Percentiles rank a stretch among this genome's conserved stretches.
phyloP scores from a whole-genome alignment of 1,139 yeast genomes.

The Zhuliangozyma blackwelliae region DNA sequence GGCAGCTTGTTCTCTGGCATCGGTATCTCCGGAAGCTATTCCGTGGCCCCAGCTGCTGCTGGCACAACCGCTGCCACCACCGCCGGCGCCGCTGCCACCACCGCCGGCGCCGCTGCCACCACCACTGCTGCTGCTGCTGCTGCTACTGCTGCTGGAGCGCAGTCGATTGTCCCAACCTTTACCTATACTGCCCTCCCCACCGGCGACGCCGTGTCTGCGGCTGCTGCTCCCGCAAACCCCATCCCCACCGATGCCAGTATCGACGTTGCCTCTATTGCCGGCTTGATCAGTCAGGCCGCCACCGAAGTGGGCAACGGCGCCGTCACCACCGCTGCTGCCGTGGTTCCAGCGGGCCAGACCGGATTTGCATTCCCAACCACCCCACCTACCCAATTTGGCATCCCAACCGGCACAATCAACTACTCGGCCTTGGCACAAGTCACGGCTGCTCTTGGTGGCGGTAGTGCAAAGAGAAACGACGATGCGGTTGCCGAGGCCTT shows the following conservation, averaged over 20 bases:
- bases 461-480: neutral
- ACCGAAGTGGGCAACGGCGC: neutral
- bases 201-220: constrained; percentile 2
- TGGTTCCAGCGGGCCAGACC: constrained; percentile 4
- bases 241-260: constrained; percentile 2
- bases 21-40: neutral
- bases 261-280: neutral
- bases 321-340: constrained; percentile 1
- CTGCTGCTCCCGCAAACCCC: neutral
- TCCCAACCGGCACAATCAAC: constrained; percentile 8
- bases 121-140: constrained; percentile 2
- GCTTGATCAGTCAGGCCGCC: neutral
- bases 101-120: neutral
- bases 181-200: neutral
- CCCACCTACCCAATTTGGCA: constrained; percentile 9
- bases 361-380: constrained; percentile 10
- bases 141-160: neutral
- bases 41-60: neutral
- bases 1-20: constrained; percentile 3
- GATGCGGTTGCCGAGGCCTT: constrained; percentile 6
- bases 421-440: constrained; percentile 8
- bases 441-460: constrained; percentile 8
- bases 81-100: constrained; percentile 4
- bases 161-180: neutral
- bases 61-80: constrained; percentile 1